Evolutionary conservation across 805 yeast genomes (phyloP), one percentile per base, ranked within the genome.

Genomic region (Monosporozyma aquatica): DNA sequence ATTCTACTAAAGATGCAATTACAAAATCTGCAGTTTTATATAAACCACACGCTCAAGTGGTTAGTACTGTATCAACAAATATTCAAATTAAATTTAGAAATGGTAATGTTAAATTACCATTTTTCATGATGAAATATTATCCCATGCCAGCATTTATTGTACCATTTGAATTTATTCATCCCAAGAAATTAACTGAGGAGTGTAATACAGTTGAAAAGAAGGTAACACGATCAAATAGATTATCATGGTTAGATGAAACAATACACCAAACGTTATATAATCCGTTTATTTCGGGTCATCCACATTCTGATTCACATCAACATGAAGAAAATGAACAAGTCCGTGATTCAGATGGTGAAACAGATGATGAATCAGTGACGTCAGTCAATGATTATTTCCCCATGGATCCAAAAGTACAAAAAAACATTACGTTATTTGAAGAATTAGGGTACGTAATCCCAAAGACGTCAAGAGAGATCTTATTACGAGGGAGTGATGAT

Each of bases 31-130:
- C 51, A 1, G 52, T 54, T 11, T 46, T 61, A 14, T 60, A 59
- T 40, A 51, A 50, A 38, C 66, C 67, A 1, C 54, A 54, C 43
- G 41, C 56, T 26, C 59, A 58, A 40, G 45, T 60, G 8, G 48
- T 59, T 8, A 58, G 62, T 36, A 60, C 66, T 2, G 64, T 61
- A 11, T 57, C 63, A 37, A 54, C 62, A 8, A 62, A 62, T 37
- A 42, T 60, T 33, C 62, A 56, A 40, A 60, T 62, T n/a, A 62
- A 60, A 42, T 62, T 61, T 40, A 58, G 51, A 43, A 62, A 62
- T 43, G 59, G 63, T 2, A 52, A 56, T 22, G 59, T 62, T 1
- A 62, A 62, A 41, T 45, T 62, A 21, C 62, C 67, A 3, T 55
- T 51, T 37, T 61, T 58, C 32, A 38, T 59, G 15, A 53, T 56